Conservation (phyloP, 306 rosid genomes). For the Dalbergia cochinchinensis region DNA sequence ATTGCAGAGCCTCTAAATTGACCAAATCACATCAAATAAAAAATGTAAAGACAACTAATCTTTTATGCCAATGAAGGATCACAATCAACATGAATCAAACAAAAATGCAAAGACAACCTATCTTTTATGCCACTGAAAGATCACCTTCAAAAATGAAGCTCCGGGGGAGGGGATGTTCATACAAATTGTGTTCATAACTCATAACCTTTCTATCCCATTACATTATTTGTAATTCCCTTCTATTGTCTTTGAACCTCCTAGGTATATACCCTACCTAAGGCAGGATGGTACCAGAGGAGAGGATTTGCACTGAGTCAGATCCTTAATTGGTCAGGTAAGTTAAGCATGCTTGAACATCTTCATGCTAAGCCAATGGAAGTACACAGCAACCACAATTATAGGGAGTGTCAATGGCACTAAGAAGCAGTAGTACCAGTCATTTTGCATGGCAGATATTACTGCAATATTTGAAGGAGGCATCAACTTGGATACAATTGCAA, state of each 20-base stretch:
- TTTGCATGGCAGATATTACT: constrained; percentile 69
- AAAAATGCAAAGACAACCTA: too few species aligned
- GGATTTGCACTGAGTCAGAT: too few species aligned
- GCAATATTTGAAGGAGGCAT: constrained; percentile 64
- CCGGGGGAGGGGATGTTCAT: background rate
- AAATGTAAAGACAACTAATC: too few species aligned
- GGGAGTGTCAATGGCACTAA: constrained; percentile 89
- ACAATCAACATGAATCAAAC: too few species aligned
- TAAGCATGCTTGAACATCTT: constrained; percentile 91
- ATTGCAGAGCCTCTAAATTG: too few species aligned
- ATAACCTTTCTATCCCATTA: too few species aligned
- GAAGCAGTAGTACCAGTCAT: constrained; percentile 93
- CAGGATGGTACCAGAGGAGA: too few species aligned
- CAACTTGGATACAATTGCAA: constrained; percentile 71
- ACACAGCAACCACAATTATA: constrained; percentile 73
- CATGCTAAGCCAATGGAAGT: constrained; percentile 93
- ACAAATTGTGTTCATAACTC: background rate
- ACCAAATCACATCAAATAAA: too few species aligned
- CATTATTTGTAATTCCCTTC: too few species aligned
- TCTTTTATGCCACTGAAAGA: background rate
- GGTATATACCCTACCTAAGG: too few species aligned
- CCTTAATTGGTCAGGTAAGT: background rate
- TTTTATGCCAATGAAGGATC: too few species aligned
- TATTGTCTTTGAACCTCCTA: too few species aligned
- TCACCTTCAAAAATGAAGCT: background rate